Base-by-base conservation (phyloP, 2,329 filamentous ascomycete species). In the Alternaria alternata region DNA sequence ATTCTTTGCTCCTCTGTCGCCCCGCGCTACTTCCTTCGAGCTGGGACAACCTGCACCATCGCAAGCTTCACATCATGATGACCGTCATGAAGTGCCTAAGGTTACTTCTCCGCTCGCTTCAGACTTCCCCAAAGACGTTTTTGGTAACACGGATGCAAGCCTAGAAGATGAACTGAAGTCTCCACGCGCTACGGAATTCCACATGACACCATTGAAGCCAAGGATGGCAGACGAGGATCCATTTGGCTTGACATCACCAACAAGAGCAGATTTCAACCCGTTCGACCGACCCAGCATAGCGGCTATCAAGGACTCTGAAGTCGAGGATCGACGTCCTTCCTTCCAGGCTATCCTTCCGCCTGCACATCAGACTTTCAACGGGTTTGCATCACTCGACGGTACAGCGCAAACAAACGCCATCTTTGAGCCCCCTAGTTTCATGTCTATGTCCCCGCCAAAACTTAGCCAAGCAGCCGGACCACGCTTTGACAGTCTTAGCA, bases 211-310 rank as follows among this genome's bases (percentile, higher is more conserved):
- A 6, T 57, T 78, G 38, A 75, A 72, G 48, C 75, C 73, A 11
- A 69, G 63, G 36, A 47, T 65, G n/a, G 69, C 65, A 42, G 75
- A 77, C 39, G 75, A 75, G 12, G 76, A 78, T 68, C 73, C 75
- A 2, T 79, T 76, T 44, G 77, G 76, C 5, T 36, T 80, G 14
- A 74, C 78, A 28, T 80, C 78, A 41, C 78, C 78, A 16, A 81
- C 76, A 9, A 72, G 76, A 39, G 80, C 79, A 26, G 81, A 82
- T 18, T 83, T 81, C 59, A 72, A 69, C 55, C 63, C 69, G 16
- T 77, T 78, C 44, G 73, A 70, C 11, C 54, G 60, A 14, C 54
- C 62, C 5, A 67, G 53, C 8, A 47, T 73, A 9, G 51, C 66
- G 18, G 62, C 63, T 28, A 60, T 67, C 14, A 64, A 65, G 18